Conservation (phyloP, 257 asterid genomes). For the Buddleja alternifolia region DNA sequence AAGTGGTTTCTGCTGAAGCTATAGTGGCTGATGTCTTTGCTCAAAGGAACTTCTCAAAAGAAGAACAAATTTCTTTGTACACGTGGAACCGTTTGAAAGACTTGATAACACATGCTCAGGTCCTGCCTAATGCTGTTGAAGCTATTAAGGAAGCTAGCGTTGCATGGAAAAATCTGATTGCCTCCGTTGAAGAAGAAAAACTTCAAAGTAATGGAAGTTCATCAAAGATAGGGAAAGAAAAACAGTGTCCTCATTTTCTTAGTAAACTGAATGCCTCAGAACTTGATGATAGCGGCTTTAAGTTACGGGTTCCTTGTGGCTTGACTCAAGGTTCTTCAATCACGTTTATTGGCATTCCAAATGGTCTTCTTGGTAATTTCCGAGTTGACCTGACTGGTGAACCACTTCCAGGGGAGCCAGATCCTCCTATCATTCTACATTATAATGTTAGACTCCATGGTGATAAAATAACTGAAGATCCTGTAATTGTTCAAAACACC, state of each 20-base stretch:
- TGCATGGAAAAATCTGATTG: slow-evolving; percentile 84
- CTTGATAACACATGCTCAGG: slow-evolving; percentile 61
- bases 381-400: slow-evolving; percentile 90
- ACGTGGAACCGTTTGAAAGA: slow-evolving; percentile 74
- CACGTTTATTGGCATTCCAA: slow-evolving; percentile 91
- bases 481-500: slow-evolving; percentile 94
- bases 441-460: slow-evolving; percentile 92
- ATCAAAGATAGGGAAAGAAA: slow-evolving; percentile 71
- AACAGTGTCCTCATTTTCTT: slow-evolving; percentile 96
- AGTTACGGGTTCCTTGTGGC: slow-evolving; percentile 89
- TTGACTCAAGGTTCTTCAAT: slow-evolving; percentile 95
- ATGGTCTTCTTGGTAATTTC: slow-evolving; percentile 91
- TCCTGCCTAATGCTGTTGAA: slow-evolving; percentile 80
- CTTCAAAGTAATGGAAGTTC: slow-evolving; percentile 60
- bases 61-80: slow-evolving; percentile 61
- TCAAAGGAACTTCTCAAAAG: slow-evolving; percentile 56
- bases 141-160: slow-evolving; percentile 82
- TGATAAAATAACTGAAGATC: slow-evolving; percentile 88
- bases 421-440: slow-evolving; percentile 91
- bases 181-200: slow-evolving; percentile 72
- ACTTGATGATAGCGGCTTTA: slow-evolving; percentile 56
- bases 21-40: slow-evolving; percentile 52
- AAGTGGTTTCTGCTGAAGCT: slow-evolving; percentile 58
- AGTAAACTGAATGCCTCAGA: slow-evolving; percentile 81
- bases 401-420: slow-evolving; percentile 95